These are phyloP conservation scores for Phytopythium chamaehyphon DNA, from an alignment of 352 stramenopile genomes.

Conservation along the genomic window DNA sequence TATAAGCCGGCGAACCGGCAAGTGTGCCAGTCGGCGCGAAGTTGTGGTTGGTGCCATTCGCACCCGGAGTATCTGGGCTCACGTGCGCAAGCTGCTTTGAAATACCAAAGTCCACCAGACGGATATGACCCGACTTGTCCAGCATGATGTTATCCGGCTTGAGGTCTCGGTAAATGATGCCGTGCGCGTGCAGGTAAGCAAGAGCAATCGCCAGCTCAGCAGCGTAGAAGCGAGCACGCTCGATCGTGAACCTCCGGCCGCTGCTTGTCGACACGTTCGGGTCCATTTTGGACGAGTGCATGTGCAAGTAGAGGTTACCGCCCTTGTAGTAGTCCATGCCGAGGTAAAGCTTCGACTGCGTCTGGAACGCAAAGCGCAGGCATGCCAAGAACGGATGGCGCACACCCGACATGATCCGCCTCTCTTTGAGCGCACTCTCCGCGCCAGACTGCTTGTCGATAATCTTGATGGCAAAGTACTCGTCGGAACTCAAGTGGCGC, in stretches of 20 bases:
- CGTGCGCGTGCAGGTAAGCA: constrained; percentile 81
- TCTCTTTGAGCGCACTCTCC: constrained; percentile 71
- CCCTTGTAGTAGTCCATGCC: constrained; percentile 86
- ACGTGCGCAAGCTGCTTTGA: constrained; percentile 68
- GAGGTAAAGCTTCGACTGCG: constrained; percentile 75
- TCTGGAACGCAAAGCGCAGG: constrained; percentile 85
- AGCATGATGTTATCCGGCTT: constrained; percentile 91
- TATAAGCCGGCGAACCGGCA: constrained; percentile 81
- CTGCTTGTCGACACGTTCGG: constrained; percentile 71
- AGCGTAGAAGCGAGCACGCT: constrained; percentile 82
- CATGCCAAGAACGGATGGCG: constrained; percentile 79
- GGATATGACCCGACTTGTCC: constrained; percentile 82
- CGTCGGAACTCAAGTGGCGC: constrained; percentile 64
- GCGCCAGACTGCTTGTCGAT: constrained; percentile 81
- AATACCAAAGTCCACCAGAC: constrained; percentile 88
- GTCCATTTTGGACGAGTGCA: constrained; percentile 84
- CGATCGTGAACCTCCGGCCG: constrained; percentile 61
- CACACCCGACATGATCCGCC: constrained; percentile 69
- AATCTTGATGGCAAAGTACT: constrained; percentile 89
- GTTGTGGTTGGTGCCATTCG: constrained; percentile 22
- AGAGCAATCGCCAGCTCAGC: constrained; percentile 84
- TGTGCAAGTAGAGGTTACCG: constrained; percentile 83
- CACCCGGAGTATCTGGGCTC: constrained; percentile 11
- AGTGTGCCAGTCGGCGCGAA: constrained; percentile 70
- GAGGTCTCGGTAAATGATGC: constrained; percentile 86